Percentiles rank a stretch among this genome's conserved stretches.
Evolutionary conservation across 2,329 filamentous ascomycete genomes (phyloP).

Genomic region (Sordariomycetes sp.): DNA sequence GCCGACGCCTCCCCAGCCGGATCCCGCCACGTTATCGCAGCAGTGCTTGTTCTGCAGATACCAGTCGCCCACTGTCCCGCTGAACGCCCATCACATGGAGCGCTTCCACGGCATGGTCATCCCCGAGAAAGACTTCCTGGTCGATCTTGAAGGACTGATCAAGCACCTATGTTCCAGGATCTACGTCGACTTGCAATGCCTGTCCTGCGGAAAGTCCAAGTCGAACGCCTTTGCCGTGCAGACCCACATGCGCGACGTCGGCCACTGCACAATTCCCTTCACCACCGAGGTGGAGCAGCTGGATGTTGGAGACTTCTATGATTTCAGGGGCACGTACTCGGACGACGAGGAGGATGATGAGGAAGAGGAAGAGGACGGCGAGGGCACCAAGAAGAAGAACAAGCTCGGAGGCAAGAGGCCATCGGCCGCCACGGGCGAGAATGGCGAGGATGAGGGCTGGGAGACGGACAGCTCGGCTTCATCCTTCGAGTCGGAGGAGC

Average conservation of each 20-base stretch:
- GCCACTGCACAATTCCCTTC: conserved; percentile 95
- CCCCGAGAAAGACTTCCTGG: conserved; percentile 76
- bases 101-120: conserved; percentile 93
- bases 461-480: conserved; percentile 91
- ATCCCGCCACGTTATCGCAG: conserved; percentile 31
- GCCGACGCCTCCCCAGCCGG: conserved; percentile 15
- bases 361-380: conserved; percentile 34
- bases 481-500: conserved; percentile 75
- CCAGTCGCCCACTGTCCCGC: conserved; percentile 60
- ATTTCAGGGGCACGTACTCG: conserved; percentile 92
- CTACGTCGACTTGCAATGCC: conserved; percentile 68
- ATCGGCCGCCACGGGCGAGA: conserved; percentile 26
- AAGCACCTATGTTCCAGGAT: conserved; percentile 72
- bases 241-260: conserved; percentile 94
- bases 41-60: conserved; percentile 89
- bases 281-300: conserved; percentile 81
- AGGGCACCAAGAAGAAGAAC: conserved; percentile 29
- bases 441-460: conserved; percentile 67
- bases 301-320: conserved; percentile 92
- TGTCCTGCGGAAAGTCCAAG: conserved; percentile 79
- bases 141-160: conserved; percentile 73
- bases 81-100: conserved; percentile 83
- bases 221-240: conserved; percentile 71
- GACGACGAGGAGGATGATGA: conserved; percentile 60
- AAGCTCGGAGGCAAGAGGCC: conserved; percentile 11